Conservation (phyloP, 441 rosid species). For the Geranium incanum region DNA sequence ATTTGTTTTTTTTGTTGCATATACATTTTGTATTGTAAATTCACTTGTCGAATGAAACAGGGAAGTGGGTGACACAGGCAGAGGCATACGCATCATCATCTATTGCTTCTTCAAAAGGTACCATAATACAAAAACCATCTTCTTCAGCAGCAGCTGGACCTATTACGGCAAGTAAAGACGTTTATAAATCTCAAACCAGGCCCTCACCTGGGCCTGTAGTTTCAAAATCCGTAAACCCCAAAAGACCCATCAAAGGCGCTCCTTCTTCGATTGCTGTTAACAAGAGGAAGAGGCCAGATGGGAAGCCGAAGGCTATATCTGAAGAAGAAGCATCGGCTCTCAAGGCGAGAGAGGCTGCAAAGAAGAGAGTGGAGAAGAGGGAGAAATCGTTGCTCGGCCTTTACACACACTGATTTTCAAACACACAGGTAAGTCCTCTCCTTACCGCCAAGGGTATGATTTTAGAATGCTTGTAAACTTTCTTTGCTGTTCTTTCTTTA, state of each 20-base stretch:
- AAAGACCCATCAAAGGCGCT: constrained; percentile 59
- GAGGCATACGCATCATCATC: constrained; percentile 57
- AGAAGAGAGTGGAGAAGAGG: constrained; percentile 81
- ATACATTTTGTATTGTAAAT: constrained; percentile 14
- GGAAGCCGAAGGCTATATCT: constrained; percentile 55
- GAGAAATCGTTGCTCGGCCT: constrained; percentile 83
- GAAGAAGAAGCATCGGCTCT: constrained; percentile 73
- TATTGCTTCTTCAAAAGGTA: constrained; percentile 37
- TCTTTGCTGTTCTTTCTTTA: neutral
- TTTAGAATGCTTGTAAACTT: constrained; percentile 9
- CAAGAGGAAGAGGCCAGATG: constrained; percentile 70
- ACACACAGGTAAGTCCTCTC: constrained; percentile 4
- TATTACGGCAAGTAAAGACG: constrained; percentile 26
- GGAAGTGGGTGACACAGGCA: constrained; percentile 76
- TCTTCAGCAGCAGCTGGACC: constrained; percentile 29
- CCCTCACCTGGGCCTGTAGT: constrained; percentile 55
- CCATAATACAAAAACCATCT: constrained; percentile 33
- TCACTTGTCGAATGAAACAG: constrained; percentile 43
- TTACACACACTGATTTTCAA: constrained; percentile 47
- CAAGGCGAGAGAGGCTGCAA: constrained; percentile 88
- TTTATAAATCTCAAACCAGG: constrained; percentile 28
- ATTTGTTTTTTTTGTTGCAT: constrained; percentile 9
- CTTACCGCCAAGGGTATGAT: constrained; percentile 13
- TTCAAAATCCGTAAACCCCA: constrained; percentile 53
- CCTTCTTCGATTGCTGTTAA: constrained; percentile 49